Evolutionary conservation across 129 eudicot species (phyloP).

Genomic region (Kitagawia praeruptora): DNA sequence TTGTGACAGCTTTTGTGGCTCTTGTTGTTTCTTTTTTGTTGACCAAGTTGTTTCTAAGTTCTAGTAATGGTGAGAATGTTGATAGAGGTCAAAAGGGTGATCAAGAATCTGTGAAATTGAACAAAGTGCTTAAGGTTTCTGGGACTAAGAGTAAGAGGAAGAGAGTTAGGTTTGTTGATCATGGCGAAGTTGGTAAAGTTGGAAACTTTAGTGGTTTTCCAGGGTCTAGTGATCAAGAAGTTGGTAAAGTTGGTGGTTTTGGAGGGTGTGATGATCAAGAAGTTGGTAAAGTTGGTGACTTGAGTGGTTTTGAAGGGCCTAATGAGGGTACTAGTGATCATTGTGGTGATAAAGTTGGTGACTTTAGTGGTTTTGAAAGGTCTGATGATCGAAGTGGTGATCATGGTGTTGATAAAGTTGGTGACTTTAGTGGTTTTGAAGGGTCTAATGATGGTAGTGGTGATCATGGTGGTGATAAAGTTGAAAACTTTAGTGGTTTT

Average conservation of each 20-base stretch:
- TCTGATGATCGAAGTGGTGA: neutral
- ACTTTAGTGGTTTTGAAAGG: neutral
- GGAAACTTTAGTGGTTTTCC: neutral
- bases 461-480: neutral
- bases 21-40: conserved; percentile 29
- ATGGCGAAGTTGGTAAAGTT: neutral
- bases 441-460: neutral
- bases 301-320: neutral
- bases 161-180: conserved; percentile 43
- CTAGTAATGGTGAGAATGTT: conserved; percentile 3
- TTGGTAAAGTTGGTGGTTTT: neutral
- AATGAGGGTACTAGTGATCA: neutral
- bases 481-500: neutral
- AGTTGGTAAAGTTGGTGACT: neutral
- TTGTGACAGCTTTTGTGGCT: conserved; percentile 33
- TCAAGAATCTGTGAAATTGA: conserved; percentile 18
- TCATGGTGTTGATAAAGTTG: neutral
- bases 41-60: conserved; percentile 24
- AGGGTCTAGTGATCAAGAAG: neutral
- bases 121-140: conserved; percentile 16
- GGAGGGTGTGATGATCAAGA: neutral
- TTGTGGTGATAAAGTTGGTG: neutral
- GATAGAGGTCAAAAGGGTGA: conserved; percentile 7
- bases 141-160: conserved; percentile 25
- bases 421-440: neutral